Conservation (phyloP, 345 rosid genomes). For the Diplotaxis tenuifolia region DNA sequence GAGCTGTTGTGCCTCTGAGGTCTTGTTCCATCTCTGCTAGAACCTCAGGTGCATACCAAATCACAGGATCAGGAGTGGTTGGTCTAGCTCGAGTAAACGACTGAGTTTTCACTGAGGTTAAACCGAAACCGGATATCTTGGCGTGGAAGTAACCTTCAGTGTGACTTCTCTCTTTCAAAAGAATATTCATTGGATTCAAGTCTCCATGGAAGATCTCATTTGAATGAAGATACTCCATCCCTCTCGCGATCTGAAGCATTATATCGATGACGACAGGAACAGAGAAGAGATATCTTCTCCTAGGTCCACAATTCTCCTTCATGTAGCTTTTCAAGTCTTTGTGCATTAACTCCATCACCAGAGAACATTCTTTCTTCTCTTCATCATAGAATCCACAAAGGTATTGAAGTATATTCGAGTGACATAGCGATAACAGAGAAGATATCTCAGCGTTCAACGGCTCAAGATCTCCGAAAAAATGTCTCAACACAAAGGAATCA, state of each 20-base stretch:
- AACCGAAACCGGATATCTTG: constrained; percentile 72
- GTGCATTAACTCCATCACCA: constrained; percentile 81
- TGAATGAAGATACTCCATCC: constrained; percentile 87
- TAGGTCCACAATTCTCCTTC: constrained; percentile 70
- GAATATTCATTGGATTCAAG: constrained; percentile 61
- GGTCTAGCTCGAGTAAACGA: constrained; percentile 36
- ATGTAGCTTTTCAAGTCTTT: constrained; percentile 62
- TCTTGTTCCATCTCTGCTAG: constrained; percentile 53
- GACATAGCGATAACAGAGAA: constrained; percentile 64
- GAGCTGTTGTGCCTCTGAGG: constrained; percentile 21
- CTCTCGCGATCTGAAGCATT: constrained; percentile 88
- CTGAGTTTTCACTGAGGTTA: constrained; percentile 38
- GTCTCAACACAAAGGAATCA: constrained; percentile 64
- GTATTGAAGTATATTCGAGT: constrained; percentile 75
- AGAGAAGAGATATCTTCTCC: constrained; percentile 53
- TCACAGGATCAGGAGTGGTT: constrained; percentile 43
- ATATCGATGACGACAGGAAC: constrained; percentile 73
- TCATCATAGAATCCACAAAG: constrained; percentile 75
- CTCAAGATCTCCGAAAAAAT: constrained; percentile 56
- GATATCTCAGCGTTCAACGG: constrained; percentile 58
- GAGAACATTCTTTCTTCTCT: constrained; percentile 66
- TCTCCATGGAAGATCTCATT: constrained; percentile 63
- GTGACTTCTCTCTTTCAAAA: constrained; percentile 59
- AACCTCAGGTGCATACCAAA: constrained; percentile 91
- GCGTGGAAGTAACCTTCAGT: constrained; percentile 72